Evolutionary conservation across 352 stramenopile species (phyloP).

Genomic region (Pythium diclinum): DNA sequence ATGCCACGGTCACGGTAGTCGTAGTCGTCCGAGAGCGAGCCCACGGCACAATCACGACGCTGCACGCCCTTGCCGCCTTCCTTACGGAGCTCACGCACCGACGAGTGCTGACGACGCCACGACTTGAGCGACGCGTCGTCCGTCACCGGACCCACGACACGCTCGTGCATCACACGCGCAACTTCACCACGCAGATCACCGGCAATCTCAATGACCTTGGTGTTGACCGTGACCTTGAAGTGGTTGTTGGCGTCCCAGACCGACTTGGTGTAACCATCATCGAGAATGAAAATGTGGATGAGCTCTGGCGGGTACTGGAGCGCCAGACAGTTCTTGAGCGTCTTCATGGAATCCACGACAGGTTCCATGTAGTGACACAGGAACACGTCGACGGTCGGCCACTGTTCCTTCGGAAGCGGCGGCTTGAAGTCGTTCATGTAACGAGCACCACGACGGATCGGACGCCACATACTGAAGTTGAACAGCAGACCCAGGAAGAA

Average conservation of each 20-base stretch:
- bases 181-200: conserved; percentile 83
- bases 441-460: conserved; percentile 81
- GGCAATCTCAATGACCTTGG: conserved; percentile 83
- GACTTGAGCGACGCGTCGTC: conserved; percentile 77
- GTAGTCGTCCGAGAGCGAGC: conserved; percentile 86
- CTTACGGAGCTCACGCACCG: conserved; percentile 79
- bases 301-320: conserved; percentile 88
- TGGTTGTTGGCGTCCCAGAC: conserved; percentile 89
- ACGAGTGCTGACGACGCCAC: conserved; percentile 86
- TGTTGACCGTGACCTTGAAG: conserved; percentile 90
- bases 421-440: conserved; percentile 91
- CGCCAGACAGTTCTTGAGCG: conserved; percentile 82
- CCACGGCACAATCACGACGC: conserved; percentile 82
- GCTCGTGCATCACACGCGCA: conserved; percentile 84
- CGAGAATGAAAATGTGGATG: conserved; percentile 82
- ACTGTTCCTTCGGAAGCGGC: conserved; percentile 85
- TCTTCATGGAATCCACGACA: conserved; percentile 79
- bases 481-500: conserved; percentile 85
- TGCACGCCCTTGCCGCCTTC: conserved; percentile 77
- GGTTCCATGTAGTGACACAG: conserved; percentile 90
- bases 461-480: conserved; percentile 91
- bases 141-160: conserved; percentile 69
- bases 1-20: conserved; percentile 89
- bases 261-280: conserved; percentile 90
- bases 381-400: conserved; percentile 86